These are phyloP conservation scores for Lepidium aucheri DNA, from an alignment of 345 rosid species.

Conservation along the genomic window DNA sequence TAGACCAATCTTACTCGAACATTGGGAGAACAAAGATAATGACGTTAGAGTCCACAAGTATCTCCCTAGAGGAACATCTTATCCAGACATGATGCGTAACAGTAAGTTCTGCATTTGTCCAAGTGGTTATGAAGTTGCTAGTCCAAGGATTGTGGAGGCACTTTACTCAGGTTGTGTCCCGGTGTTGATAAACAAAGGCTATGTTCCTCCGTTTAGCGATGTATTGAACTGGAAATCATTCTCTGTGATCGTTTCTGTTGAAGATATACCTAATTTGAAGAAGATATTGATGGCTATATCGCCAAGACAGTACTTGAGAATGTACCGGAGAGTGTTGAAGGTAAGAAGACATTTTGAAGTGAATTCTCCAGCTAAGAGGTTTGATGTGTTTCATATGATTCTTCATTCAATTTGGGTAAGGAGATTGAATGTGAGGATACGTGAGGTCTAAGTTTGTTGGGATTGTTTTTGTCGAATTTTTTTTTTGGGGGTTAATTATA, in stretches of 20 bases:
- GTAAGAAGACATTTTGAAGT: constrained; percentile 76
- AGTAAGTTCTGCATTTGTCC: constrained; percentile 91
- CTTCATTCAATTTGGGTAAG: constrained; percentile 88
- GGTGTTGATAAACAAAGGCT: constrained; percentile 37
- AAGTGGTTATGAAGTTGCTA: constrained; percentile 91
- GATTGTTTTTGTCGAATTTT: not conserved
- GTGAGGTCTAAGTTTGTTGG: constrained; percentile 18
- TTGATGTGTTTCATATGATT: constrained; percentile 88
- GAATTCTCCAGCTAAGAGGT: constrained; percentile 68
- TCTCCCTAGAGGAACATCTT: constrained; percentile 65
- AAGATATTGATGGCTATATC: constrained; percentile 48
- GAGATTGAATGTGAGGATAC: constrained; percentile 61
- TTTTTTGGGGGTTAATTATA: not conserved
- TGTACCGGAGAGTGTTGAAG: constrained; percentile 67
- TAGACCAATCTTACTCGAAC: constrained; percentile 68
- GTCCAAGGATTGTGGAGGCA: constrained; percentile 82
- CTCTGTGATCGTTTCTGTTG: no score
- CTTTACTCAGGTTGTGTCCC: constrained; percentile 83
- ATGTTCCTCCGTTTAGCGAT: no score
- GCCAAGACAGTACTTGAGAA: constrained; percentile 65
- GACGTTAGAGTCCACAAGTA: constrained; percentile 57
- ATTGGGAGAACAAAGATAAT: constrained; percentile 76
- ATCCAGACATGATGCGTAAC: constrained; percentile 71
- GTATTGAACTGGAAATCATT: no score
- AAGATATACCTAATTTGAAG: no score